Percentiles rank a stretch among this genome's conserved stretches.
These are phyloP conservation scores for Lasiodiplodia theobromae DNA, from an alignment of 2,329 filamentous ascomycete genomes.

Conservation along the genomic window DNA sequence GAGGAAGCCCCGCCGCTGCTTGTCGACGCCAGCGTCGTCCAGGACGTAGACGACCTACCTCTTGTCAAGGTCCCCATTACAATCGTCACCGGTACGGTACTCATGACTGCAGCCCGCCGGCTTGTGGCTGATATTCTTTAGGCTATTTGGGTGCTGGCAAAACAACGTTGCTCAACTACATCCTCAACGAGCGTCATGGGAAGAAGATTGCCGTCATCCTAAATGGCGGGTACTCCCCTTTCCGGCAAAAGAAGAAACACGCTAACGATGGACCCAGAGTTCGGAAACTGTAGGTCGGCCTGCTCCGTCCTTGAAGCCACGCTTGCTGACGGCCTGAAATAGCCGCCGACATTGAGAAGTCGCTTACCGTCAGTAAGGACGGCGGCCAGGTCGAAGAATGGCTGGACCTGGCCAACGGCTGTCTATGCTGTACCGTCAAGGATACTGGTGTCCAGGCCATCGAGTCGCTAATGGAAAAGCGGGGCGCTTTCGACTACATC, in stretches of 20 bases:
- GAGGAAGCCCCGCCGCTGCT: constrained; percentile 66
- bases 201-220: constrained; percentile 98
- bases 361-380: constrained; percentile 86
- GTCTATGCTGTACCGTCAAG: constrained; percentile 97
- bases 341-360: constrained; percentile 96
- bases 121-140: constrained; percentile 47
- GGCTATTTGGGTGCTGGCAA: constrained; percentile 96
- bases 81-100: constrained; percentile 73
- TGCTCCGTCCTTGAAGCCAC: background rate
- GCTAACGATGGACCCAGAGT: constrained; percentile 62
- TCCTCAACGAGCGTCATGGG: constrained; percentile 90
- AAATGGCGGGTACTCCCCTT: constrained; percentile 67
- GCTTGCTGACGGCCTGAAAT: constrained; percentile 24
- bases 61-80: constrained; percentile 79
- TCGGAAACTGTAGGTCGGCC: constrained; percentile 76
- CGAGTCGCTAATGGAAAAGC: constrained; percentile 92
- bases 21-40: constrained; percentile 54
- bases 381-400: constrained; percentile 88
- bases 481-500: constrained; percentile 96
- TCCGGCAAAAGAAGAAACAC: too few species aligned
- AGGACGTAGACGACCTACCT: constrained; percentile 57
- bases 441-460: constrained; percentile 94
- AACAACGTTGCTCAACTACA: constrained; percentile 94
- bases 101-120: background rate
- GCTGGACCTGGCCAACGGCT: constrained; percentile 95